Base-by-base conservation (phyloP, 768 basidiomycete genomes). In the Clavulina sp. region DNA sequence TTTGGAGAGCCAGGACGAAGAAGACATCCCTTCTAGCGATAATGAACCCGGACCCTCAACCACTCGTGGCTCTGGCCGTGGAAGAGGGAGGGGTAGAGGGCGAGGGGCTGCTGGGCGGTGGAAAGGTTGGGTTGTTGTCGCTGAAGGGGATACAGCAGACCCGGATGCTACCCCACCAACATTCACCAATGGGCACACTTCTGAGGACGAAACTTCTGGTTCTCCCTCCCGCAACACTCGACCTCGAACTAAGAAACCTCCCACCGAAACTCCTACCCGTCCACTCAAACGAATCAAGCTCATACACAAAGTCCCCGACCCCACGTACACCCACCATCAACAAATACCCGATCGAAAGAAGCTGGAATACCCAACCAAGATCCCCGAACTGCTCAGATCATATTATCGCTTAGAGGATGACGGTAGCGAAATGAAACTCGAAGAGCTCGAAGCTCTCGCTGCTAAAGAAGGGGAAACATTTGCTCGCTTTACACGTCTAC, bases 201-300 rank as follows among this genome's bases (percentile, higher is more conserved):
- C n/a, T n/a, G n/a, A n/a, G n/a, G n/a, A n/a, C n/a, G n/a, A n/a
- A n/a, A n/a, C n/a, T n/a, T n/a, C n/a, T n/a, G n/a, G n/a, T n/a
- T n/a, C n/a, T n/a, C n/a, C n/a, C n/a, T n/a, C n/a, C n/a, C n/a
- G n/a, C n/a, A n/a, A n/a, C n/a, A n/a, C n/a, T n/a, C n/a, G n/a
- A n/a, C n/a, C n/a, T n/a, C n/a, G n/a, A n/a, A n/a, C n/a, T n/a
- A n/a, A n/a, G n/a, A n/a, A n/a, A n/a, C 24, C 47, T 28, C 29
- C 52, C n/a, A 38, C 57, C n/a, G 29, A 54, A 48, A 43, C 57
- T 4, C 60, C 59, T 6, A 62, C 63, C n/a, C 65, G n/a, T n/a
- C n/a, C 66, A 29, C 70, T 84, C 52, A 78, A 73, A 60, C 76
- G 84, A 49, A 69, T 85, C 75, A 72, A 58, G 68, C 82, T 52